Evolutionary conservation across 352 stramenopile species (phyloP), one percentile per base, ranked within the genome.

Genomic region (Bremia lactucae): DNA sequence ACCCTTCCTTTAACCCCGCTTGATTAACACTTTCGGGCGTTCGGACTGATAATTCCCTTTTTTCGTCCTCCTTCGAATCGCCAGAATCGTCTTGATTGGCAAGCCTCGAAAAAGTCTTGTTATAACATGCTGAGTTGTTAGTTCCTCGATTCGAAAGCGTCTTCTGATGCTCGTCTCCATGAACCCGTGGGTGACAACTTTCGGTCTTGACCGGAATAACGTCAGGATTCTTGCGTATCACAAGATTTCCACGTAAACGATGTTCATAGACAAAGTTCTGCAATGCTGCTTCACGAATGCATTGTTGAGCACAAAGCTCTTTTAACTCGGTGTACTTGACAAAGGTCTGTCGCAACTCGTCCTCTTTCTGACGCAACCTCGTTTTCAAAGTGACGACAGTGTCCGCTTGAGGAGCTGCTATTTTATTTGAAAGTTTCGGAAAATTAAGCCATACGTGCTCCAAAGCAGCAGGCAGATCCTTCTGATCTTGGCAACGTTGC

Each of bases 231-330:
- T 77, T 78, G 10, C 54, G 44, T 39, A 85, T 72, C 13, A 81
- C 48, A 6, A 86, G 56, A 23, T 85, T 83, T 4, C 76, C 76
- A 2, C 76, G 71, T 19, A 88, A 47, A 6, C 76, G 76, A 37
- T 88, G 72, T 28, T 85, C 76, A 28, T 86, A 85, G 49, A 88
- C 82, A 40, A 85, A 86, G 34, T 86, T 88, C 45, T 86, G 76
- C 20, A 88, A 25, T 44, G 82, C 76, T 2, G 71, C 69, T 41
- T 88, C 76, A 11, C 76, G 71, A 33, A 88, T 72, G 13, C 72
- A 88, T 47, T 88, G 72, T 4, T 71, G 64, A 4, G 75, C 75
- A 48, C 75, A 88, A 22, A 88, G 28, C 19, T 88, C 76, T 41
- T 86, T 86, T 6, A 88, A 47, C 36, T 88, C 76, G 0, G 76